Evolutionary conservation across 2,329 filamentous ascomycete species (phyloP), one percentile per base, ranked within the genome.

Genomic region (Alternaria gaisen): DNA sequence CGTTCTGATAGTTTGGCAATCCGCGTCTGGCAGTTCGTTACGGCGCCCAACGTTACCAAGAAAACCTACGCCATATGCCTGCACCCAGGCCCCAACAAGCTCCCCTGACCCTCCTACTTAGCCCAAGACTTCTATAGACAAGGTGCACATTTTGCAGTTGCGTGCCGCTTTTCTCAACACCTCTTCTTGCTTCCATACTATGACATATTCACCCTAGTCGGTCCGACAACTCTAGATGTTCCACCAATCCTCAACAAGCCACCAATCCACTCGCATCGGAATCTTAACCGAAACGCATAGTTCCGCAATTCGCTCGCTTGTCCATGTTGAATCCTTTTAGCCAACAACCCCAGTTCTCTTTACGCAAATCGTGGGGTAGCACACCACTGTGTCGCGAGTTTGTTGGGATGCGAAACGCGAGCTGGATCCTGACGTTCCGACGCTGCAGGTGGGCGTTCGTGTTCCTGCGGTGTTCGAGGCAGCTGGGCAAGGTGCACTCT

Each of bases 281-380:
- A 16, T 8, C 22, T n/a, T 40, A 40, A 26, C 47, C 47, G 48
- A 53, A 32, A 36, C 14, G 40, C 40, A 34, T 28, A 30, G 16
- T 16, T 56, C 18, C 46, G 22, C 42, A 51, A 47, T 40, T 58
- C 53, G 53, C 55, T 63, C 46, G 59, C 60, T 60, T 58, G 59
- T 40, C 18, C n/a, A 36, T 18, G 41, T 24, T 50, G 46, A 46
- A 58, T 36, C 52, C 52, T 41, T 41, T 60, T 58, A 58, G 63
- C 46, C 42, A 57, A 60, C 46, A 58, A 44, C 52, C 54, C 56
- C 34, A 50, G 62, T 60, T 60, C 52, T n/a, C 43, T 59, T 64
- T 66, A 70, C 64, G 55, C 48, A 67, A 61, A 68, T 65, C 56
- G 63, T 66, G 61, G 66, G 62, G 57, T 64, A 65, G 42, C 50